phyloP scores from a whole-genome alignment of 2,329 filamentous ascomycete genomes.

The Phyllosticta paracitricarpa region DNA sequence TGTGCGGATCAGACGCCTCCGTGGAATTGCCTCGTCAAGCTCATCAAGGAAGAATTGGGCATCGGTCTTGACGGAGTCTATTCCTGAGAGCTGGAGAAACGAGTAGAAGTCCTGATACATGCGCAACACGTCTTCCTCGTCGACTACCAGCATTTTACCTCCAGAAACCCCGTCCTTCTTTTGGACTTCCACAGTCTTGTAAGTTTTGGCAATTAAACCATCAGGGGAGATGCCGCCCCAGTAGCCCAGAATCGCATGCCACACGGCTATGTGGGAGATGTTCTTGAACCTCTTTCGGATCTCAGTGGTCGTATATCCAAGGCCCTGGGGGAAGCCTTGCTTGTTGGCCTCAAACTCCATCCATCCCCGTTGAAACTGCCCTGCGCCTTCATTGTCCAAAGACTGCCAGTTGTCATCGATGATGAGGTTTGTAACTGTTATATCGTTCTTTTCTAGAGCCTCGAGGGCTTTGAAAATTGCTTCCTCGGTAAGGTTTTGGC shows the following conservation, averaged over 20 bases:
- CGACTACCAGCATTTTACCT: conserved; percentile 62
- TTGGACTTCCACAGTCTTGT: conserved; percentile 58
- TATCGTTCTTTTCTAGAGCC: conserved; percentile 56
- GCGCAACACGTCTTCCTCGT: conserved; percentile 58
- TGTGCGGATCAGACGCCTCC: conserved; percentile 59
- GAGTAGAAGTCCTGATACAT: conserved; percentile 90
- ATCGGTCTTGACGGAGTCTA: conserved; percentile 89
- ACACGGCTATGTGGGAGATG: conserved; percentile 8
- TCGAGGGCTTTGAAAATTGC: conserved; percentile 70
- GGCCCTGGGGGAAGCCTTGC: conserved; percentile 66
- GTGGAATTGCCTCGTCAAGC: conserved; percentile 55
- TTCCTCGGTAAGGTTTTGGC: conserved; percentile 69
- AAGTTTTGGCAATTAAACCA: conserved; percentile 64
- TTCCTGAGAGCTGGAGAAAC: conserved; percentile 62
- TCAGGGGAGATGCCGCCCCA: conserved; percentile 79
- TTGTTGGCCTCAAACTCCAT: conserved; percentile 73
- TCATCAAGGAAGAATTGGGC: conserved; percentile 83
- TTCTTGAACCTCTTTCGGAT: conserved; percentile 61
- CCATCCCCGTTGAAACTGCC: conserved; percentile 39
- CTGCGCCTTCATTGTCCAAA: conserved; percentile 44
- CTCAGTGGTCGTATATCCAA: conserved; percentile 58
- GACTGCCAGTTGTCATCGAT: conserved; percentile 98
- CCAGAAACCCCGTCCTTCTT: conserved; percentile 48
- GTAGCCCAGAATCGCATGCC: conserved; percentile 48
- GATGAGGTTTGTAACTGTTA: conserved; percentile 75